Percentiles rank a stretch among this genome's conserved stretches.
Conservation (phyloP, 371 early-diverging fungal species). For the Syncephalis plumigaleata region DNA sequence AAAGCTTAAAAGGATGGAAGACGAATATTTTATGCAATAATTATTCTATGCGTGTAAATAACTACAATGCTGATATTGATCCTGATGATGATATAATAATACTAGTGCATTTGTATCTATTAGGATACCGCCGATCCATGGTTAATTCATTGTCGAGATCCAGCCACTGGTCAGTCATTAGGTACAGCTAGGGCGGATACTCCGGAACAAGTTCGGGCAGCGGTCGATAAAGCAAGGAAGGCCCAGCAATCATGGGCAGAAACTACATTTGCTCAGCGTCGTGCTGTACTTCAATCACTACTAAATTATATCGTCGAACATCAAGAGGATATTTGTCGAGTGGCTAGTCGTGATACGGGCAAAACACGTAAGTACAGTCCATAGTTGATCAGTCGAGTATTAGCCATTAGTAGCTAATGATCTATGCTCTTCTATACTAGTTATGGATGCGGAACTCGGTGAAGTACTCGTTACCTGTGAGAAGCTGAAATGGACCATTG, state of each 20-base stretch:
- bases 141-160: conserved; percentile 68
- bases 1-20: too few species aligned
- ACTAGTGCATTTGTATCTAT: conserved; percentile 1
- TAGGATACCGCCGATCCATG: conserved; percentile 30
- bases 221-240: conserved; percentile 29
- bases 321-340: conserved; percentile 59
- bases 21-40: too few species aligned
- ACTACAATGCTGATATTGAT: too few species aligned
- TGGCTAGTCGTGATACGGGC: conserved; percentile 66
- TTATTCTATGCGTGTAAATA: too few species aligned
- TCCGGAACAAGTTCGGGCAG: conserved; percentile 29
- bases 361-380: conserved; percentile 46
- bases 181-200: conserved; percentile 41
- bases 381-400: too few species aligned
- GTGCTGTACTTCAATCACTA: conserved; percentile 50
- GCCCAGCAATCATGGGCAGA: conserved; percentile 56
- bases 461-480: conserved; percentile 68
- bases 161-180: conserved; percentile 64
- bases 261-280: conserved; percentile 58
- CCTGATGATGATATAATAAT: too few species aligned
- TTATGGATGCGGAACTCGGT: conserved; percentile 71
- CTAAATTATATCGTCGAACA: conserved; percentile 53
- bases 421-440: too few species aligned
- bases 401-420: too few species aligned
- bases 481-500: conserved; percentile 67